Conservation (phyloP, 1,139 yeast species). For the Lodderomyces pseudojiufengensis region DNA sequence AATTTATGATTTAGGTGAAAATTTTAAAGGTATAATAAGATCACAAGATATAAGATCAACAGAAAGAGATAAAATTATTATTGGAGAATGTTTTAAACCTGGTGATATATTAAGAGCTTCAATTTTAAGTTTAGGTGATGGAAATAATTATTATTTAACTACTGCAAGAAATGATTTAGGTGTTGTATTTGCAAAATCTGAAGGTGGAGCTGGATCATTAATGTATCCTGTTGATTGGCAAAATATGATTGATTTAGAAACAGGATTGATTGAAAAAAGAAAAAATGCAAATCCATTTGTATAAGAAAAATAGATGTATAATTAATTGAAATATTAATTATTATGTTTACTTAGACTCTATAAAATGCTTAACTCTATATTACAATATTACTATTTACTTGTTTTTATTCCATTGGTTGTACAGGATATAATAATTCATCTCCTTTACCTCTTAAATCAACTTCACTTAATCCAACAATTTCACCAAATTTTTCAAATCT, state of each 20-base stretch:
- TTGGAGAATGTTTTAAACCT: slow-evolving; percentile 77
- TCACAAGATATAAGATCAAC: slow-evolving; percentile 88
- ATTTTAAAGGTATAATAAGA: slow-evolving; percentile 84
- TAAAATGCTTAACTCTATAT: no score
- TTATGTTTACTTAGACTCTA: no score
- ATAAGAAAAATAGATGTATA: no score
- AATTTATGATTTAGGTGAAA: slow-evolving; percentile 78
- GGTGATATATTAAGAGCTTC: slow-evolving; percentile 90
- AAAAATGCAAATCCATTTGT: slow-evolving; percentile 89
- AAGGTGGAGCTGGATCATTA: slow-evolving; percentile 67
- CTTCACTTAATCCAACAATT: slow-evolving; percentile 53
- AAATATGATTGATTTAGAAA: slow-evolving; percentile 75
- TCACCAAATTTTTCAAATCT: slow-evolving; percentile 40
- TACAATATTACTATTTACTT: no score
- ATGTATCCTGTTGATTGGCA: slow-evolving; percentile 97
- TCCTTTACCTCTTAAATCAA: slow-evolving; percentile 62
- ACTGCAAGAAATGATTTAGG: slow-evolving; percentile 93
- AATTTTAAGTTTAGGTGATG: slow-evolving; percentile 87
- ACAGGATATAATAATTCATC: slow-evolving; percentile 38
- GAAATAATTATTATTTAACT: slow-evolving; percentile 80
- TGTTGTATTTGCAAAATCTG: slow-evolving; percentile 79
- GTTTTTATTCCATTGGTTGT: slow-evolving; percentile 20
- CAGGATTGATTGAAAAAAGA: slow-evolving; percentile 74
- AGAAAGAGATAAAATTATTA: slow-evolving; percentile 82
- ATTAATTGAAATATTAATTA: not conserved